Evolutionary conservation across 441 rosid species (phyloP), one percentile per base, ranked within the genome.

Genomic region (Erodium texanum): DNA sequence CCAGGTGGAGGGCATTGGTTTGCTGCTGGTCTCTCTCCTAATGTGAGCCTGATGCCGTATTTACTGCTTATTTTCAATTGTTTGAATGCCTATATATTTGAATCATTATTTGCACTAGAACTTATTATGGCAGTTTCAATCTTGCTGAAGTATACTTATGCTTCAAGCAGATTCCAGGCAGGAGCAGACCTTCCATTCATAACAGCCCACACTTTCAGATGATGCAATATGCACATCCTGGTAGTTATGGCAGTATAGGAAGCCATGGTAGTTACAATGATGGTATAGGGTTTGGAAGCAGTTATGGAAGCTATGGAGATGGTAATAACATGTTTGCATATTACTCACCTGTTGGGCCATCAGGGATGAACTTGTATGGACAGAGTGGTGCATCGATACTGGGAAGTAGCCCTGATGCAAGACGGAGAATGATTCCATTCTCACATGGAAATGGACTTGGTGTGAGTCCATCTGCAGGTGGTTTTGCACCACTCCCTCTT

Each of bases 1-100:
- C 98, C 97, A 58, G 99, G 97, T 69, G 97, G 96, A 66, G 99
- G 99, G 81, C 99, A 95, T 80, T 95, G 99, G 99, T 90, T 92
- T 82, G 96, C 99, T 73, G 98, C 99, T 79, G 99, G 99, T 72
- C 96, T 95, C 76, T 95, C 99, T 77, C 99, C 99, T 70, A 86
- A 89, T 79, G 98, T 95, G 82, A 87, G 71, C 97, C 97, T 69
- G 87, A 86, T 82, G 97, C 99, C 20, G 96, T 96, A 74, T 38
- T 8, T 38, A 34, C 12, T 38, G 2, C 7, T 8, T 38, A 38
- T 38, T 1, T 38, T 38, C 14, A 38, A 11, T 38, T 52, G 27
- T 24, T 63, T 67, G 66, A 80, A 68, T 19, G 75, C 43, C 41
- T 68, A 52, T 34, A 22, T 32, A 52, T 66, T 64, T 48, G 32